These are phyloP conservation scores for Botrytis fabae DNA, from an alignment of 2,329 filamentous ascomycete species.

Conservation along the genomic window DNA sequence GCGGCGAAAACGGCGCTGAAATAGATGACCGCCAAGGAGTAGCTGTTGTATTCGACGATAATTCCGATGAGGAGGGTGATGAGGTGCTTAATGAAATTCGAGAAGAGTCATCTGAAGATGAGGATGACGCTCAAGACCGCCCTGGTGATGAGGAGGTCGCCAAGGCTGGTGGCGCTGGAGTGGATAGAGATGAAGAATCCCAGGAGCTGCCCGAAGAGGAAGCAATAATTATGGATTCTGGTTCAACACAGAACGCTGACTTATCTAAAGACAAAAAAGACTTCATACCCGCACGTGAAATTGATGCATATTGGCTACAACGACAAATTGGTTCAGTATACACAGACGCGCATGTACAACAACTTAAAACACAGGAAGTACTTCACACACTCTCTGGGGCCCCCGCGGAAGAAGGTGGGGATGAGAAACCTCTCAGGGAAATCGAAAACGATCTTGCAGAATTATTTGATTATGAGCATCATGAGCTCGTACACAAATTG, in stretches of 20 bases:
- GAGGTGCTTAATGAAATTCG: constrained; percentile 81
- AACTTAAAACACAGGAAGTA: constrained; percentile 86
- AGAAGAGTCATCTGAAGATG: constrained; percentile 81
- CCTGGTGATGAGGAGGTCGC: constrained; percentile 52
- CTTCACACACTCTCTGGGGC: constrained; percentile 79
- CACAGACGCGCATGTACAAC: constrained; percentile 86
- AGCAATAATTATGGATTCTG: constrained; percentile 81
- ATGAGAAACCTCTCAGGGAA: constrained; percentile 83
- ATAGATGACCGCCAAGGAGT: constrained; percentile 95
- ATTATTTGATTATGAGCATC: constrained; percentile 94
- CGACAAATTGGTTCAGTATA: constrained; percentile 87
- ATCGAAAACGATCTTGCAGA: constrained; percentile 99
- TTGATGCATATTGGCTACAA: constrained; percentile 97
- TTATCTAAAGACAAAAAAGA: constrained; percentile 53
- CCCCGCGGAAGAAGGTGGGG: constrained; percentile 71
- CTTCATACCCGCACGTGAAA: constrained; percentile 77
- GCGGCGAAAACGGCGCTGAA: constrained; percentile 70
- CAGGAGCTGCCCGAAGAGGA: constrained; percentile 60
- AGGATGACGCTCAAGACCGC: constrained; percentile 65
- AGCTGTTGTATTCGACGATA: constrained; percentile 93
- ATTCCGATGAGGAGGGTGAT: constrained; percentile 76
- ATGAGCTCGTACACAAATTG: constrained; percentile 86
- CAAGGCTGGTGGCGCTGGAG: constrained; percentile 51
- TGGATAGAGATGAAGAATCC: constrained; percentile 52
- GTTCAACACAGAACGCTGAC: constrained; percentile 48